phyloP scores from a whole-genome alignment of 2,329 filamentous ascomycete genomes.

The Xylaria arbuscula region DNA sequence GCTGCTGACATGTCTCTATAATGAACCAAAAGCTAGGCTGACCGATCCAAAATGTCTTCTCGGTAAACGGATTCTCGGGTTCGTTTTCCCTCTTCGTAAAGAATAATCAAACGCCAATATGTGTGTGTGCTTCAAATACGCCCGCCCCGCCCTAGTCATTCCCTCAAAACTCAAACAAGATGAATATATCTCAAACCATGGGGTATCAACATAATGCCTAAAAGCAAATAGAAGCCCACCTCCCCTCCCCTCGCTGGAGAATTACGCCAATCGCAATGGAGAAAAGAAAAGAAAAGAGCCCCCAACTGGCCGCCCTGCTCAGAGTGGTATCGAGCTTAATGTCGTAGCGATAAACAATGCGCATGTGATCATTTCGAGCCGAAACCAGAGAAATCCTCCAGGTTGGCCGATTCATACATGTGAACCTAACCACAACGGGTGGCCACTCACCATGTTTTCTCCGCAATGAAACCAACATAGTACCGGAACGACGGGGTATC shows the following conservation, averaged over 20 bases:
- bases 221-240: constrained; percentile 41
- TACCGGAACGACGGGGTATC: constrained; percentile 74
- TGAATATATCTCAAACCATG: neutral
- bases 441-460: constrained; percentile 47
- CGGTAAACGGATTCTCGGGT: neutral
- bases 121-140: constrained; percentile 1
- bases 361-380: neutral
- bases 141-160: constrained; percentile 4
- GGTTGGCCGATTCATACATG: neutral
- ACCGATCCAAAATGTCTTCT: neutral
- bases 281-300: neutral
- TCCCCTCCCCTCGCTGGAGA: constrained; percentile 22
- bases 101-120: constrained; percentile 21
- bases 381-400: neutral
- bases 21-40: neutral
- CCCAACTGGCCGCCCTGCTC: neutral
- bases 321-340: constrained; percentile 12
- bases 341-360: neutral
- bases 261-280: constrained; percentile 9
- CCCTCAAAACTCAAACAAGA: neutral
- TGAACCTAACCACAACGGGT: neutral
- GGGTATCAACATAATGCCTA: constrained; percentile 48
- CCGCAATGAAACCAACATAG: constrained; percentile 84
- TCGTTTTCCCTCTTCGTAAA: constrained; percentile 4
- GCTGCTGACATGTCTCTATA: neutral